Percentiles rank a stretch among this genome's conserved stretches.
phyloP scores from a whole-genome alignment of 768 basidiomycete genomes.

The Leccinum imitatum region DNA sequence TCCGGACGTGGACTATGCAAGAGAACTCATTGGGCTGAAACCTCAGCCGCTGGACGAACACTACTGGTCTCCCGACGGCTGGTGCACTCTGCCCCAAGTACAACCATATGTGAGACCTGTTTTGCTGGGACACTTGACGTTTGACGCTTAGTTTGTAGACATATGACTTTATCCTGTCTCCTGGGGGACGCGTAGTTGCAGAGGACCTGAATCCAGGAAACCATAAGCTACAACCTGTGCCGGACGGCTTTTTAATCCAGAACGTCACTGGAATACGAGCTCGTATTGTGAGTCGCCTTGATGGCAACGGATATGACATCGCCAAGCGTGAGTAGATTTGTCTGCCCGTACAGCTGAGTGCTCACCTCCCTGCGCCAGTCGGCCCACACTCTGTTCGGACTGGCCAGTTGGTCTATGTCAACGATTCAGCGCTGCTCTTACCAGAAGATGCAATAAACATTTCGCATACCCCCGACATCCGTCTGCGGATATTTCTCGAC shows the following conservation, averaged over 20 bases:
- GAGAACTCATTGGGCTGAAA: conserved; percentile 59
- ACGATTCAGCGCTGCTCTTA: conserved; percentile 56
- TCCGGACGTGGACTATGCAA: conserved; percentile 77
- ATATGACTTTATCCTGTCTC: conserved; percentile 78
- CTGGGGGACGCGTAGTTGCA: conserved; percentile 46
- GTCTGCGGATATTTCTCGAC: conserved; percentile 59
- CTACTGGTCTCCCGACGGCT: conserved; percentile 68
- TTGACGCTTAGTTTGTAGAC: conserved; percentile 37
- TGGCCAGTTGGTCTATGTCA: conserved; percentile 81
- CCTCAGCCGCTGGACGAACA: conserved; percentile 50
- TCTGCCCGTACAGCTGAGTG: background rate
- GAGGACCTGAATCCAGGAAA: conserved; percentile 73
- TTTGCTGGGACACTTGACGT: conserved; percentile 1
- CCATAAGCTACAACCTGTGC: conserved; percentile 59
- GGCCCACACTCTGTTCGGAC: conserved; percentile 78
- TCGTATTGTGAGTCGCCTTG: conserved; percentile 75
- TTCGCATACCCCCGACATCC: conserved; percentile 41
- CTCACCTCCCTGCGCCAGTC: conserved; percentile 45
- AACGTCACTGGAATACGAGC: conserved; percentile 79
- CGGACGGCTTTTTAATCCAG: conserved; percentile 72
- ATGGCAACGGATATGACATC: conserved; percentile 85
- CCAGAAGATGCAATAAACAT: conserved; percentile 23
- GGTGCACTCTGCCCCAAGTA: conserved; percentile 70
- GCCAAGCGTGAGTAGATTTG: conserved; percentile 59
- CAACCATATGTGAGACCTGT: conserved; percentile 61